Conservation (phyloP, 345 rosid species). For the Gossypium ekmanianum region DNA sequence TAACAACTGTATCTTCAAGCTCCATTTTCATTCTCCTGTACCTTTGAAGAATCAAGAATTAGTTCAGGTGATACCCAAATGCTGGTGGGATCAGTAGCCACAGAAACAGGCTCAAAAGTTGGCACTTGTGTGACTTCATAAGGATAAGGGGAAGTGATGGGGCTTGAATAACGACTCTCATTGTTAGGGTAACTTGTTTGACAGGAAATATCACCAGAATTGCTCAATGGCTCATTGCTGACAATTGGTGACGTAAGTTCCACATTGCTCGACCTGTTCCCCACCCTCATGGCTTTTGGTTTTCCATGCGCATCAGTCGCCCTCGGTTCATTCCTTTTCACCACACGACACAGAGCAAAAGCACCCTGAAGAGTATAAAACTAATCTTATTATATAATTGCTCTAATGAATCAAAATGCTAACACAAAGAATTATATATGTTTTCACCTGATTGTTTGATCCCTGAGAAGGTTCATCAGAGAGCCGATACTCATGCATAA, state of each 20-base stretch:
- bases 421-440: neutral
- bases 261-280: constrained; percentile 35
- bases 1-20: neutral
- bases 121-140: constrained; percentile 30
- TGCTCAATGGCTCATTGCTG: constrained; percentile 38
- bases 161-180: constrained; percentile 41
- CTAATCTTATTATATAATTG: neutral
- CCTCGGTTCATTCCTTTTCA: constrained; percentile 61
- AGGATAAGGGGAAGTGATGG: constrained; percentile 40
- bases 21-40: constrained; percentile 1
- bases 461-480: constrained; percentile 50
- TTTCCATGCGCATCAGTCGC: constrained; percentile 33
- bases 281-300: constrained; percentile 25
- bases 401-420: neutral
- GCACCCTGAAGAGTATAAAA: constrained; percentile 43
- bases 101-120: constrained; percentile 31
- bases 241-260: constrained; percentile 32
- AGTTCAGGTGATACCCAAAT: constrained; percentile 54
- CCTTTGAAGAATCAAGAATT: constrained; percentile 74
- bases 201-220: constrained; percentile 36
- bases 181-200: constrained; percentile 39
- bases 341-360: constrained; percentile 74
- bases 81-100: constrained; percentile 35
- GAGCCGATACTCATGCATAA: constrained; percentile 85
- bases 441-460: constrained; percentile 50